Evolutionary conservation across 768 basidiomycete species (phyloP).

Genomic region (Mycena leptocephala): DNA sequence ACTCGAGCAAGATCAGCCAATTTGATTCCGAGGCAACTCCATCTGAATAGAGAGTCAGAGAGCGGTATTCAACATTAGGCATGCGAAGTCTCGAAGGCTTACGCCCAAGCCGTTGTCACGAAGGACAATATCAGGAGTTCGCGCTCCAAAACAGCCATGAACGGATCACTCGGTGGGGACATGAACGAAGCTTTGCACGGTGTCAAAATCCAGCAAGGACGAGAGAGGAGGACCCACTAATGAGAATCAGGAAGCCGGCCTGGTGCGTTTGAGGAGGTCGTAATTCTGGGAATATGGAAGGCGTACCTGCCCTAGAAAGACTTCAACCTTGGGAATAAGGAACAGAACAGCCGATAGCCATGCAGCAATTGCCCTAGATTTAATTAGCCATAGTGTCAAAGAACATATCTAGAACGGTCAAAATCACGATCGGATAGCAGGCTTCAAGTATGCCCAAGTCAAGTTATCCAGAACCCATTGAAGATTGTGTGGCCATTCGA

Average conservation of each 20-base stretch:
- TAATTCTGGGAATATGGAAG: neutral
- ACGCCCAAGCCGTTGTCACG: constrained; percentile 73
- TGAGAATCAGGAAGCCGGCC: constrained; percentile 78
- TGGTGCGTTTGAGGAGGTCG: constrained; percentile 41
- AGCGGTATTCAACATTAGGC: neutral
- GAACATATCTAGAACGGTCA: neutral
- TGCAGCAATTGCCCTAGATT: constrained; percentile 61
- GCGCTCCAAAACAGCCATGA: constrained; percentile 78
- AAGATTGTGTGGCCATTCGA: constrained; percentile 47
- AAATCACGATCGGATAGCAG: constrained; percentile 67
- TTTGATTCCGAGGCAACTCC: constrained; percentile 77
- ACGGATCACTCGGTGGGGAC: constrained; percentile 79
- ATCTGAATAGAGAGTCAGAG: constrained; percentile 56
- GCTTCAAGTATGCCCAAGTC: constrained; percentile 74
- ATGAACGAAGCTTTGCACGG: constrained; percentile 68
- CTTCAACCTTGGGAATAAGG: constrained; percentile 66
- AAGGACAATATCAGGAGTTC: constrained; percentile 71
- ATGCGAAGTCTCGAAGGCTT: constrained; percentile 43
- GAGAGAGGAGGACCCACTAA: constrained; percentile 57
- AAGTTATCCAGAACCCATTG: constrained; percentile 74
- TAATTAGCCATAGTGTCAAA: neutral
- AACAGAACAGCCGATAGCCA: constrained; percentile 77
- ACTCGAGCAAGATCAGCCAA: constrained; percentile 72
- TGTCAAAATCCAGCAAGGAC: constrained; percentile 2
- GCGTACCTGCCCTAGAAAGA: constrained; percentile 72